A percentile compares a stretch with the other conserved stretches of the same genome.
Evolutionary conservation across 2,329 filamentous ascomycete genomes (phyloP).

Genomic region (Ophiostoma sp.): DNA sequence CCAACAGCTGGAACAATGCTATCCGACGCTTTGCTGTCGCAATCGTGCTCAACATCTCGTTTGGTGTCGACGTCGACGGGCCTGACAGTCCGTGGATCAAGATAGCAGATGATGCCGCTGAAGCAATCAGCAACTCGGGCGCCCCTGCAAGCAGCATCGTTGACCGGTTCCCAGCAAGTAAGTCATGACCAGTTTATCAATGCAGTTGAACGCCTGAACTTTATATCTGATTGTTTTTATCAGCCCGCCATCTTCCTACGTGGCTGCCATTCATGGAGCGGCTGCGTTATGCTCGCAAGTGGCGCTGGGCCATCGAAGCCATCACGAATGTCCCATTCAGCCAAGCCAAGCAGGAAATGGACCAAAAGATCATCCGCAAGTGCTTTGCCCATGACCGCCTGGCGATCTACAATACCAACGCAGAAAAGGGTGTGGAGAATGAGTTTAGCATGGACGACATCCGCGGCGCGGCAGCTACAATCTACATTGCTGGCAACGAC

Average conservation of each 20-base stretch:
- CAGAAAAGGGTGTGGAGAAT: slow-evolving; percentile 25
- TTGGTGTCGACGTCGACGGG: slow-evolving; percentile 37
- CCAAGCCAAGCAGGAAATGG: slow-evolving; percentile 8
- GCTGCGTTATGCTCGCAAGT: slow-evolving; percentile 22
- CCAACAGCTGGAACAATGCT: slow-evolving; percentile 36
- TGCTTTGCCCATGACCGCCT: slow-evolving; percentile 20
- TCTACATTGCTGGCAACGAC: slow-evolving; percentile 40
- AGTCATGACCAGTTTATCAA: slow-evolving; percentile 4
- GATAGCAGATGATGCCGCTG: slow-evolving; percentile 31
- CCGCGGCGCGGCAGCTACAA: slow-evolving; percentile 34
- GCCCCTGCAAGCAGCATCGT: slow-evolving; percentile 24
- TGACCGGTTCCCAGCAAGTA: slow-evolving; percentile 24
- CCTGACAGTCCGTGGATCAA: slow-evolving; percentile 39
- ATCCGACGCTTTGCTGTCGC: slow-evolving; percentile 38
- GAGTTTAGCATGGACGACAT: slow-evolving; percentile 33
- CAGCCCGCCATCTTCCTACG: slow-evolving; percentile 22
- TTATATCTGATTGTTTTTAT: too few species aligned
- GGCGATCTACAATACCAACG: not conserved
- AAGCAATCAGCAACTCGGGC: slow-evolving; percentile 25
- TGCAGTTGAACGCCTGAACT: too few species aligned
- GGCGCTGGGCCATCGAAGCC: slow-evolving; percentile 17
- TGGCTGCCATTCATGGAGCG: slow-evolving; percentile 20
- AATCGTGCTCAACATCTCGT: slow-evolving; percentile 40
- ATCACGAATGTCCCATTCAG: slow-evolving; percentile 6
- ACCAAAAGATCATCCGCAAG: slow-evolving; percentile 21